These are phyloP conservation scores for Periglandula ipomoeae DNA, from an alignment of 2,329 filamentous ascomycete genomes.

Conservation along the genomic window DNA sequence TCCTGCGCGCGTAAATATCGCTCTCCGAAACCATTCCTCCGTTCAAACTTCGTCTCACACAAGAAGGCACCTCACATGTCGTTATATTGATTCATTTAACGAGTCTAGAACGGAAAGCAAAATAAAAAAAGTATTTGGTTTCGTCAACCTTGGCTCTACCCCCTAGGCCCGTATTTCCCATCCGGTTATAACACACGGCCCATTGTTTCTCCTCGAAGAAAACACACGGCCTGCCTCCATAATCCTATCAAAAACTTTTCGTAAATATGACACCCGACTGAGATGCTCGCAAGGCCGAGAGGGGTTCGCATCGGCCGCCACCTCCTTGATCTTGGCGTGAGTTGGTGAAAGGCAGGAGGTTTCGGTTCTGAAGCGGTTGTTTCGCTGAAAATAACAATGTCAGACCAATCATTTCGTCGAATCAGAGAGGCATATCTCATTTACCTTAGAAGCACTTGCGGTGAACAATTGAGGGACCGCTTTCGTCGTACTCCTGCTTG, in stretches of 20 bases:
- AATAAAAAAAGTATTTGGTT: constrained; percentile 40
- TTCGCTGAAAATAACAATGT: constrained; percentile 16
- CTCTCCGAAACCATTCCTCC: too few relatives aligned
- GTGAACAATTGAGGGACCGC: constrained; percentile 97
- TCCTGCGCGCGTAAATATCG: too few relatives aligned
- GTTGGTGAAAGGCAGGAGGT: constrained; percentile 24
- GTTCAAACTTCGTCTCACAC: neutral
- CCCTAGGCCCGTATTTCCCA: constrained; percentile 38
- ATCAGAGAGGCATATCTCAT: neutral
- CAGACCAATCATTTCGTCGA: constrained; percentile 11
- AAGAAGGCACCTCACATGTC: neutral
- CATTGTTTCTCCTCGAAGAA: constrained; percentile 37
- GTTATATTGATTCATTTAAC: constrained; percentile 12
- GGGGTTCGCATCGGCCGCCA: constrained; percentile 34
- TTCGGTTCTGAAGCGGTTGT: constrained; percentile 21
- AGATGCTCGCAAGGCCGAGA: constrained; percentile 37
- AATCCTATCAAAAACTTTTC: constrained; percentile 49
- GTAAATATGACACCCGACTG: constrained; percentile 45
- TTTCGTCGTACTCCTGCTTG: constrained; percentile 99
- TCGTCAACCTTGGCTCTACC: constrained; percentile 47
- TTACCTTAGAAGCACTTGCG: constrained; percentile 99
- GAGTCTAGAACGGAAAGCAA: constrained; percentile 29
- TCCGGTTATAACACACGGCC: constrained; percentile 42
- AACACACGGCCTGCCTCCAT: constrained; percentile 41
- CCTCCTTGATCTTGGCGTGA: constrained; percentile 35